Evolutionary conservation across 371 early-diverging fungal genomes (phyloP).

Genomic region (Scutellospora calospora): DNA sequence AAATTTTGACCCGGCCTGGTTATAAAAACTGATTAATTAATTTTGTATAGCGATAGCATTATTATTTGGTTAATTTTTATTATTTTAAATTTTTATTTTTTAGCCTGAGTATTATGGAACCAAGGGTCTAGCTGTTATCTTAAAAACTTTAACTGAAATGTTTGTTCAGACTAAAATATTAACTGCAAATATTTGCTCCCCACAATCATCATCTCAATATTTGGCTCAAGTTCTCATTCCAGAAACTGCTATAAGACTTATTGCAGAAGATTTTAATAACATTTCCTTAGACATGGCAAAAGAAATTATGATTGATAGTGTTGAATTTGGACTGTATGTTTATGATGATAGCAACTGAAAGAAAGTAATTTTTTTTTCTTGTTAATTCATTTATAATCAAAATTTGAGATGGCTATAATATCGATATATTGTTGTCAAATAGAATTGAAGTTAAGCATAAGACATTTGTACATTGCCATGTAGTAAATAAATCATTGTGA

Average conservation of each 20-base stretch:
- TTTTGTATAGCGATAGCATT: neutral
- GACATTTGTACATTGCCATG: too few species aligned
- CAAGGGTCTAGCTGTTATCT: neutral
- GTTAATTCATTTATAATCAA: too few species aligned
- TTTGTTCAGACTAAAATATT: constrained; percentile 11
- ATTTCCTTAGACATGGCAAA: neutral
- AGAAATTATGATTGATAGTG: constrained; percentile 19
- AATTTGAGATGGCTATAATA: too few species aligned
- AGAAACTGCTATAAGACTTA: constrained; percentile 11
- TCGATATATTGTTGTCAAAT: too few species aligned
- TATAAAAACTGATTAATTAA: too few species aligned
- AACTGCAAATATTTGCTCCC: neutral
- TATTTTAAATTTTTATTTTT: neutral
- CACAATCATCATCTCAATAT: neutral
- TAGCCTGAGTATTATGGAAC: constrained; percentile 2
- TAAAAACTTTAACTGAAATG: constrained; percentile 21
- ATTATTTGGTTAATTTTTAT: too few species aligned
- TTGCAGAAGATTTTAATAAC: neutral
- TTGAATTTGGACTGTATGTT: neutral
- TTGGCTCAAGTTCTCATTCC: neutral
- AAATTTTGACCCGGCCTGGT: too few species aligned
- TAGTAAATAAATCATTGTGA: too few species aligned
- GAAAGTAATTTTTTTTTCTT: too few species aligned
- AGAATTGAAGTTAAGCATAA: too few species aligned
- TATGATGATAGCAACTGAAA: too few species aligned